Conservation (phyloP, 208 protist species). For the Zelonia costaricensis region DNA sequence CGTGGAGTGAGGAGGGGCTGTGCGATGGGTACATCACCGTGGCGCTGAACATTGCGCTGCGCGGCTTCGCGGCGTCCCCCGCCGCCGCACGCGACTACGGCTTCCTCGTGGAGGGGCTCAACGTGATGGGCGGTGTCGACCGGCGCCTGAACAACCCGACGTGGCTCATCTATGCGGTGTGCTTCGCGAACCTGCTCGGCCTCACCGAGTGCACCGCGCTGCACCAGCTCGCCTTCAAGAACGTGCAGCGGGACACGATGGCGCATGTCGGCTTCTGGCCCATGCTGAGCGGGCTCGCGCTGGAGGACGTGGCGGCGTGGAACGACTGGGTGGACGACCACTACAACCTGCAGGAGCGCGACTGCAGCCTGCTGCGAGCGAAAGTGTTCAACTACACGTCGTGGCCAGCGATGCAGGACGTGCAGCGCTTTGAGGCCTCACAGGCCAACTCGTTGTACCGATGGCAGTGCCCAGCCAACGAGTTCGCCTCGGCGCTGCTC, state of each 20-base stretch:
- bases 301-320: constrained; percentile 63
- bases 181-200: constrained; percentile 67
- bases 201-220: constrained; percentile 62
- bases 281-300: constrained; percentile 49
- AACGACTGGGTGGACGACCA: constrained; percentile 51
- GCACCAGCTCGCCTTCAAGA: constrained; percentile 81
- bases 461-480: constrained; percentile 43
- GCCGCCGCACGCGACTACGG: constrained; percentile 22
- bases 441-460: constrained; percentile 69
- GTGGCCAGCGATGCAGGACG: constrained; percentile 81
- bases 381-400: constrained; percentile 85
- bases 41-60: constrained; percentile 68
- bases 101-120: constrained; percentile 54
- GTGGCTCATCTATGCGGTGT: constrained; percentile 76
- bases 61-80: constrained; percentile 40
- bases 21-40: constrained; percentile 86
- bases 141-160: constrained; percentile 77
- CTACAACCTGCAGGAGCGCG: constrained; percentile 52
- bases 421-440: constrained; percentile 63
- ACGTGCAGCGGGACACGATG: constrained; percentile 91
- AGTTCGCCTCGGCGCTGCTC: constrained; percentile 41
- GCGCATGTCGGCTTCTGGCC: constrained; percentile 86
- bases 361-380: constrained; percentile 73
- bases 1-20: constrained; percentile 84
- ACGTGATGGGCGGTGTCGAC: constrained; percentile 53